These are phyloP conservation scores for Gilbertella persicaria DNA, from an alignment of 371 early-diverging fungal species.

Conservation along the genomic window DNA sequence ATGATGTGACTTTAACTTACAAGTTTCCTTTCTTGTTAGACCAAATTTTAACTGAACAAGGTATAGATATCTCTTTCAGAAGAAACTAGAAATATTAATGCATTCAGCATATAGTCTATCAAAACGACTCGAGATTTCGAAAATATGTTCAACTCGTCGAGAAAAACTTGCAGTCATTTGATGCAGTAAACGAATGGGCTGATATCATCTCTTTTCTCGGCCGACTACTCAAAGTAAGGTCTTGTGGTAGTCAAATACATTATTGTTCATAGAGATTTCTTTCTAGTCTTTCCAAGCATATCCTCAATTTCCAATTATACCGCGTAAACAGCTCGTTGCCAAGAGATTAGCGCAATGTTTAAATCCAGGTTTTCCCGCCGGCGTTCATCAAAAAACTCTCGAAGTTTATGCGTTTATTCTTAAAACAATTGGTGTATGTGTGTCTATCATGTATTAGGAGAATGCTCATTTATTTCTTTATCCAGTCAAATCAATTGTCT, in stretches of 20 bases:
- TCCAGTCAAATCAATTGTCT: conserved; percentile 70
- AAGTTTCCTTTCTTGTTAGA: conserved; percentile 5
- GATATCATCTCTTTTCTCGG: conserved; percentile 92
- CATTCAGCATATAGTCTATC: conserved; percentile 10
- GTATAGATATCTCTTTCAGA: neutral
- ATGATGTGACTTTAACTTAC: neutral
- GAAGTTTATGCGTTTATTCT: conserved; percentile 92
- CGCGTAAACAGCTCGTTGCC: conserved; percentile 84
- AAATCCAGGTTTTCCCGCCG: conserved; percentile 98
- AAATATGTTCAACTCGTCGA: conserved; percentile 85
- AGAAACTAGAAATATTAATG: neutral
- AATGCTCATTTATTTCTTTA: conserved; percentile 1
- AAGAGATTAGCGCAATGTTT: conserved; percentile 98
- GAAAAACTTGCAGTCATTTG: conserved; percentile 86
- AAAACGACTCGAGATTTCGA: conserved; percentile 74
- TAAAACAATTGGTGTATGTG: conserved; percentile 75
- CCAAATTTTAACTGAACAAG: conserved; percentile 14
- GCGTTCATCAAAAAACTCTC: conserved; percentile 97
- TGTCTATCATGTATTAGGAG: neutral
- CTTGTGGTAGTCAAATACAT: neutral
- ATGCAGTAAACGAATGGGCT: conserved; percentile 94
- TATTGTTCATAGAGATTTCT: neutral
- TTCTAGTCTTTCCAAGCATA: conserved; percentile 78
- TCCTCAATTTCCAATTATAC: conserved; percentile 76
- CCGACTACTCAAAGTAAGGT: conserved; percentile 73